A percentile compares a stretch with the other conserved stretches of the same genome.
phyloP scores from a whole-genome alignment of 768 basidiomycete species.

The Nidularia sp. region DNA sequence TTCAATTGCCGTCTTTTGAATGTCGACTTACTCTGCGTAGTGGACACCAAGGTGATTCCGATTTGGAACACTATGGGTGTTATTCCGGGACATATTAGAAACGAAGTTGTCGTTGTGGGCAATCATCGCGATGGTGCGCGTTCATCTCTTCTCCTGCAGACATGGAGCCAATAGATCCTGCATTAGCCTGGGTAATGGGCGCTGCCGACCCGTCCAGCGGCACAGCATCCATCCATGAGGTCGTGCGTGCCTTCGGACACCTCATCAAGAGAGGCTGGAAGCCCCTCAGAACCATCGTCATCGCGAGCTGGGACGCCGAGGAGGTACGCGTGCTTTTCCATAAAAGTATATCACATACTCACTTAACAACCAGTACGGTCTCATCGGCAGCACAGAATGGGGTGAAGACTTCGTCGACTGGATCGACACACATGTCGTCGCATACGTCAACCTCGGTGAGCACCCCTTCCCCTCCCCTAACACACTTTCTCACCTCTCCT shows the following conservation, averaged over 20 bases:
- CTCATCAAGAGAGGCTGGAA: constrained; percentile 76
- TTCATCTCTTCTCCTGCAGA: neutral
- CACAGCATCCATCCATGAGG: constrained; percentile 72
- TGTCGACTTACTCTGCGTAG: constrained; percentile 22
- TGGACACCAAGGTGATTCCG: constrained; percentile 76
- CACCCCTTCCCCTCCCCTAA: neutral
- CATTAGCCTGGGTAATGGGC: constrained; percentile 70
- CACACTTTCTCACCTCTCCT: neutral
- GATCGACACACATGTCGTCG: constrained; percentile 75
- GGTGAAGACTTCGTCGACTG: constrained; percentile 87
- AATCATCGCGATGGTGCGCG: constrained; percentile 81
- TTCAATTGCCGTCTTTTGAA: neutral
- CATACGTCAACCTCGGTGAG: constrained; percentile 71
- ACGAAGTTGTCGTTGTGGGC: constrained; percentile 85
- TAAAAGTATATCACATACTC: neutral
- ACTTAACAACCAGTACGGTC: constrained; percentile 39
- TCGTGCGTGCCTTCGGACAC: constrained; percentile 71
- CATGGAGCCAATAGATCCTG: neutral
- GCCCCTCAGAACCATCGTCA: constrained; percentile 71
- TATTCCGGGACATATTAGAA: constrained; percentile 77
- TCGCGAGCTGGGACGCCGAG: constrained; percentile 77
- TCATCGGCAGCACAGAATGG: constrained; percentile 89
- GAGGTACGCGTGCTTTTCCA: constrained; percentile 40
- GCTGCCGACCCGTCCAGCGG: constrained; percentile 79
- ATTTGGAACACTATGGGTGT: constrained; percentile 89